These are phyloP conservation scores for Tetrahymena elliotti DNA, from an alignment of 73 alveolate genomes.

Conservation along the genomic window DNA sequence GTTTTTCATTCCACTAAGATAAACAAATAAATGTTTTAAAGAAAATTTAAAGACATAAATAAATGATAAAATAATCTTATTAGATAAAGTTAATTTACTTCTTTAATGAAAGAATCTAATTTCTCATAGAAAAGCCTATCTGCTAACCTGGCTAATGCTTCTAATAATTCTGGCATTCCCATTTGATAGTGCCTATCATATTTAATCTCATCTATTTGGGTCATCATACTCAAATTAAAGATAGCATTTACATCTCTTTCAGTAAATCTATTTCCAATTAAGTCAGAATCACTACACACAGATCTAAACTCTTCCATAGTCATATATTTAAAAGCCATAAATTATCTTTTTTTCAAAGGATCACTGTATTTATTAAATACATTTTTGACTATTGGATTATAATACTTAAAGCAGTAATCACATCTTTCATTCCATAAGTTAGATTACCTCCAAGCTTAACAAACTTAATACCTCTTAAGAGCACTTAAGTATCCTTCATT, in stretches of 20 bases:
- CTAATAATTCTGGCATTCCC: slow-evolving; percentile 46
- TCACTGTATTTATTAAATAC: slow-evolving; percentile 17
- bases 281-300: slow-evolving; percentile 11
- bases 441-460: background rate
- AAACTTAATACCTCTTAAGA: background rate
- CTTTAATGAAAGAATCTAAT: background rate
- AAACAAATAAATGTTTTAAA: background rate
- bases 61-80: no score
- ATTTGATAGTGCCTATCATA: slow-evolving; percentile 43
- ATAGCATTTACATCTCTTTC: slow-evolving; percentile 41
- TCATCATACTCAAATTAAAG: slow-evolving; percentile 42
- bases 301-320: slow-evolving; percentile 32
- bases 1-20: background rate
- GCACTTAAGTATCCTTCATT: background rate
- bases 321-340: slow-evolving; percentile 41
- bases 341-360: slow-evolving; percentile 34
- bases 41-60: background rate
- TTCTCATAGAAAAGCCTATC: slow-evolving; percentile 15
- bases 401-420: slow-evolving; percentile 23
- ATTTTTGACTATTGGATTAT: slow-evolving; percentile 17
- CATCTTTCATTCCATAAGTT: slow-evolving; percentile 51
- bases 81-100: background rate
- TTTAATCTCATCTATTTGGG: slow-evolving; percentile 48
- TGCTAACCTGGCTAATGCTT: slow-evolving; percentile 56
- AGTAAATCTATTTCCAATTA: slow-evolving; percentile 22